phyloP scores from a whole-genome alignment of 73 alveolate genomes.

The Symbiodinium pilosum region DNA sequence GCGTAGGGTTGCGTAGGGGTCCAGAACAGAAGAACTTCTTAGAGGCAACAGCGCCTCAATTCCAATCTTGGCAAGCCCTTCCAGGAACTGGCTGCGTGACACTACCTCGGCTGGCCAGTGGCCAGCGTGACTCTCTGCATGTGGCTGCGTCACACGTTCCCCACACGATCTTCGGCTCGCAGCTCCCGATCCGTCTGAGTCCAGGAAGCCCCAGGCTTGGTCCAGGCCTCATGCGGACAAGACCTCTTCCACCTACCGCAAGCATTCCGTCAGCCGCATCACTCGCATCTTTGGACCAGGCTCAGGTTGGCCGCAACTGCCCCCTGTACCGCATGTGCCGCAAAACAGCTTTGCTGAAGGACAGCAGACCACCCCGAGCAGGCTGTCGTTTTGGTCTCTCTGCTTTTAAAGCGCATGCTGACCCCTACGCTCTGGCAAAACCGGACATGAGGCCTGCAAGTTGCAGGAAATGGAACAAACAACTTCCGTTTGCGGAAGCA shows the following conservation, averaged over 20 bases:
- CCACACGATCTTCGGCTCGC: neutral
- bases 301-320: neutral
- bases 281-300: neutral
- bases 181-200: neutral
- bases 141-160: neutral
- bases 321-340: too few relatives aligned
- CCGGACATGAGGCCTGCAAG: too few relatives aligned
- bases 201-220: neutral
- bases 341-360: too few relatives aligned
- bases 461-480: too few relatives aligned
- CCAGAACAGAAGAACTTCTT: neutral
- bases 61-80: neutral
- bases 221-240: neutral
- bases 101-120: neutral
- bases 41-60: neutral
- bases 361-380: too few relatives aligned
- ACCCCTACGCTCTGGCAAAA: too few relatives aligned
- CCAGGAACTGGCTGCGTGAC: neutral
- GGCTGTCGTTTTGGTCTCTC: too few relatives aligned
- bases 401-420: too few relatives aligned
- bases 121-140: neutral
- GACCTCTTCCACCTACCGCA: neutral
- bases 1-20: neutral
- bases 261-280: neutral
- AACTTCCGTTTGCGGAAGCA: too few relatives aligned